phyloP scores from a whole-genome alignment of 73 alveolate genomes.

The Tetrahymena borealis region DNA sequence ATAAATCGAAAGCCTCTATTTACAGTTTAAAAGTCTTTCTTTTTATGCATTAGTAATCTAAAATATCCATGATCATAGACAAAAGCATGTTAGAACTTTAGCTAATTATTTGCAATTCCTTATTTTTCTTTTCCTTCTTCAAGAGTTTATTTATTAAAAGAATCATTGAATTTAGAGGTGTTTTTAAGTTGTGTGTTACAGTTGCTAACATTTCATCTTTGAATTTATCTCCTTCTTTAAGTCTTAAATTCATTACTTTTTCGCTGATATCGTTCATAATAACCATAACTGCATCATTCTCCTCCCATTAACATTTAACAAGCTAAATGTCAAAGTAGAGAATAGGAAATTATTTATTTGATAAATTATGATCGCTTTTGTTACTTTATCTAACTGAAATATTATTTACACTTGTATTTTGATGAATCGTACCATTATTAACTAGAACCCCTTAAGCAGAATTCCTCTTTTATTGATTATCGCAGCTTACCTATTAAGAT shows the following conservation, averaged over 20 bases:
- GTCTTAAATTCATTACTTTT: not conserved
- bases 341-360: not conserved
- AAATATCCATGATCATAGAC: not conserved
- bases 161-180: not conserved
- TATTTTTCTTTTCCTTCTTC: not conserved
- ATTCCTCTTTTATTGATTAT: not conserved
- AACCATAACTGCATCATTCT: not conserved
- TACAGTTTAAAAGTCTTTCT: not conserved
- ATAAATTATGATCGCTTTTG: not conserved
- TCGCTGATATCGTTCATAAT: not conserved
- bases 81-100: not conserved
- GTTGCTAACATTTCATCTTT: not conserved
- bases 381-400: not conserved
- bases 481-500: not conserved
- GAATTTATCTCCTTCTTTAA: not conserved
- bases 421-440: not conserved
- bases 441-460: not conserved
- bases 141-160: not conserved
- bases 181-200: not conserved
- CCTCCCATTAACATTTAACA: not conserved
- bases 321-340: not conserved
- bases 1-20: not conserved
- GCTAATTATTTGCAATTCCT: not conserved
- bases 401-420: not conserved
- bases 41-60: not conserved